phyloP scores from a whole-genome alignment of 371 early-diverging fungal species.

The Capillidium rhysosporum region DNA sequence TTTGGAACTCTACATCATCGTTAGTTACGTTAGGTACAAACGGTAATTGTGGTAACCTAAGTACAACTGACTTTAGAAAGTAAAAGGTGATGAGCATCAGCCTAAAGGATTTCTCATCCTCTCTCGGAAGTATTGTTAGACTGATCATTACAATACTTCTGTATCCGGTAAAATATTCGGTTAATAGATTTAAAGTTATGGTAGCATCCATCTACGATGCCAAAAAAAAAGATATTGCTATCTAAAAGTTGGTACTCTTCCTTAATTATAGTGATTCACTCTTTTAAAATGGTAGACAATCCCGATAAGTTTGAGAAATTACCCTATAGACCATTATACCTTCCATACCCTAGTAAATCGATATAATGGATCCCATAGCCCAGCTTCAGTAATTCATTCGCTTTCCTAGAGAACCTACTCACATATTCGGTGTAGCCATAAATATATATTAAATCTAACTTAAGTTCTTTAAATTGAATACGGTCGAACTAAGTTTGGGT shows the following conservation, averaged over 20 bases:
- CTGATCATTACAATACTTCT: background rate
- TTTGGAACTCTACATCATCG: background rate
- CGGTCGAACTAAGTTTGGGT: background rate
- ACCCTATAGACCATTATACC: slow-evolving; percentile 1
- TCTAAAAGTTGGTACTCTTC: background rate
- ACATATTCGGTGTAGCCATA: slow-evolving; percentile 1
- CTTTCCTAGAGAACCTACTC: background rate
- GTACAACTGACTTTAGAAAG: background rate
- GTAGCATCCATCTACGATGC: background rate
- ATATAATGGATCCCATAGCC: slow-evolving; percentile 1
- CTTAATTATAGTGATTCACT: background rate
- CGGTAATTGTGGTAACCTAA: background rate
- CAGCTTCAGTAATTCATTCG: background rate
- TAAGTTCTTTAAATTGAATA: background rate
- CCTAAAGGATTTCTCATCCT: background rate
- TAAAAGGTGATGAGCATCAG: background rate
- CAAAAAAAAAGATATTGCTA: background rate
- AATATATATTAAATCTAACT: background rate
- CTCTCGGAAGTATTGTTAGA: background rate
- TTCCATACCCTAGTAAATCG: slow-evolving; percentile 3
- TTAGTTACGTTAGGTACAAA: background rate
- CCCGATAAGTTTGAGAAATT: background rate
- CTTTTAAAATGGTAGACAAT: background rate
- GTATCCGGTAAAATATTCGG: no score
- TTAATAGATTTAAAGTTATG: background rate